A percentile compares a stretch with the other conserved stretches of the same genome.
These are phyloP conservation scores for Aristolochia contorta DNA, from an alignment of 164 flowering plant species.

Conservation along the genomic window DNA sequence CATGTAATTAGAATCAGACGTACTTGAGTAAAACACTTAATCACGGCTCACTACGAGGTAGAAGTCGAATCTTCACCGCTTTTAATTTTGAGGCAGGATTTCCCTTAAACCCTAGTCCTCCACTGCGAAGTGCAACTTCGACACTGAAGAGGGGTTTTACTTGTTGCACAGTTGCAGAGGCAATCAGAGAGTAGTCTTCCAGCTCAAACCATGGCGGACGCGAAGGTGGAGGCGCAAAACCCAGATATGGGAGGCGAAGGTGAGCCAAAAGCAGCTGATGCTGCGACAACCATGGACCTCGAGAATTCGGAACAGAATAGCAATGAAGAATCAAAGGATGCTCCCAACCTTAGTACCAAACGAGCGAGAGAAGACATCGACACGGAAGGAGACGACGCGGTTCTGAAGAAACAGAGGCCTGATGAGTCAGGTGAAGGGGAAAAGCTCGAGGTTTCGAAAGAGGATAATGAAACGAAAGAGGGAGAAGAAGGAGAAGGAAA, in stretches of 20 bases:
- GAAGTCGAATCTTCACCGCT: too few relatives aligned
- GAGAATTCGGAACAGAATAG: not conserved
- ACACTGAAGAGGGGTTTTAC: too few relatives aligned
- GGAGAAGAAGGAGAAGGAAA: not conserved
- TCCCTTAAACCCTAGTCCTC: too few relatives aligned
- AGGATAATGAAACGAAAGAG: conserved; percentile 3
- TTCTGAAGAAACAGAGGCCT: conserved; percentile 35
- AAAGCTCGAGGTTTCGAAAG: conserved; percentile 18
- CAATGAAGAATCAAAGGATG: conserved; percentile 2
- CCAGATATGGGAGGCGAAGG: not conserved
- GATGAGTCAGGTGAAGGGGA: conserved; percentile 13
- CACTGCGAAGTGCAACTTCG: too few relatives aligned
- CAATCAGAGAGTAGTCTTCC: too few relatives aligned
- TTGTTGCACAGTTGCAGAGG: too few relatives aligned
- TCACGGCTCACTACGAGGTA: too few relatives aligned
- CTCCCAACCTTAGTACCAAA: conserved; percentile 15
- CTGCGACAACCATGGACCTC: conserved; percentile 9
- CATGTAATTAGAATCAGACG: too few relatives aligned
- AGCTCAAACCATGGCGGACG: conserved; percentile 16
- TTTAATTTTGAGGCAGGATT: too few relatives aligned
- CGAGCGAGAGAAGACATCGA: conserved; percentile 34
- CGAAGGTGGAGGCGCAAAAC: conserved; percentile 5
- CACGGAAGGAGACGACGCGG: conserved; percentile 17
- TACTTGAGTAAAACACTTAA: too few relatives aligned
- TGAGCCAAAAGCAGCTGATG: not conserved